Percentiles rank a stretch among this genome's conserved stretches.
Evolutionary conservation across 2,329 filamentous ascomycete genomes (phyloP).

Genomic region (Ophiosphaerella herpotricha): DNA sequence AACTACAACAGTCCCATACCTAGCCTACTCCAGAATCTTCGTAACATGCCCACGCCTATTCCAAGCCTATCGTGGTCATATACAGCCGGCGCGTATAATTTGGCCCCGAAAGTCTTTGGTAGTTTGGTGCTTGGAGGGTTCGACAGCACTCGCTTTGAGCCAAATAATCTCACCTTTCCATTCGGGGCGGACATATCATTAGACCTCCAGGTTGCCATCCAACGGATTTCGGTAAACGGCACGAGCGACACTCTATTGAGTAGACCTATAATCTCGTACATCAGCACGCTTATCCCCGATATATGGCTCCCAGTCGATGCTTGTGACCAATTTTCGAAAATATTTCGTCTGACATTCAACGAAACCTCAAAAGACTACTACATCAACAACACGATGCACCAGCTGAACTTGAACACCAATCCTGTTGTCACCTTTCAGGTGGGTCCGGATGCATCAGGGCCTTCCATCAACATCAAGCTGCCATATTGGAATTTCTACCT

Average conservation of each 20-base stretch:
- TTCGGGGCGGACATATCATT: constrained; percentile 33
- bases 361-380: constrained; percentile 41
- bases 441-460: constrained; percentile 27
- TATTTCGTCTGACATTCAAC: constrained; percentile 48
- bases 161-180: constrained; percentile 30
- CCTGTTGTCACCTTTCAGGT: constrained; percentile 41
- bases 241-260: constrained; percentile 23
- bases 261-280: constrained; percentile 33
- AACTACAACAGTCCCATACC: constrained; percentile 38
- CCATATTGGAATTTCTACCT: constrained; percentile 49
- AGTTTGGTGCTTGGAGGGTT: constrained; percentile 48
- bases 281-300: constrained; percentile 46
- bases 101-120: constrained; percentile 30
- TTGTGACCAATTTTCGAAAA: constrained; percentile 41
- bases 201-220: constrained; percentile 32
- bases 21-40: constrained; percentile 37
- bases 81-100: constrained; percentile 46
- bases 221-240: constrained; percentile 25
- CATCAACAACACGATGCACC: constrained; percentile 44
- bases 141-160: constrained; percentile 38
- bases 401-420: constrained; percentile 33
- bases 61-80: constrained; percentile 47
- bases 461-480: constrained; percentile 38
- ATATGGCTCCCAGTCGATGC: constrained; percentile 47
- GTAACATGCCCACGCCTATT: constrained; percentile 34